Evolutionary conservation across 140 eudicot species (phyloP), one percentile per base, ranked within the genome.

Genomic region (Ambrosia hybrid): DNA sequence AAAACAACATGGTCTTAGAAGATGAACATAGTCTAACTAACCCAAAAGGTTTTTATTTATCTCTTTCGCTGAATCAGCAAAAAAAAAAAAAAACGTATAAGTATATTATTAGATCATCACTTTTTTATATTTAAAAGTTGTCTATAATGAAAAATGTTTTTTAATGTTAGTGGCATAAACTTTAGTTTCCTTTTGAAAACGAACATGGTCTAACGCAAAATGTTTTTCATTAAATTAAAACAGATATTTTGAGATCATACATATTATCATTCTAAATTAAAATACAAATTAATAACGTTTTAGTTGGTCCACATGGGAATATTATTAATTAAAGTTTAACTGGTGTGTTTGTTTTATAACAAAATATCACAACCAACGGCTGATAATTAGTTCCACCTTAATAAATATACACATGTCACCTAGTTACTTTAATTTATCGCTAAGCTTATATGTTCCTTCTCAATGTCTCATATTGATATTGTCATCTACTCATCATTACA

Each of bases 291-390:
- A 13, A 41, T 45, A 43, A 56, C 33, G 4, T 6, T 34, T 73
- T 60, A 59, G 59, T 26, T 72, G 59, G 60, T 66, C 67, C 73
- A 56, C 73, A 43, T 39, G 51, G 51, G 37, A 67, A 43, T 67
- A 33, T 30, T 55, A 11, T 74, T 65, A 26, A 63, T 17, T 12
- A 4, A 53, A 21, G n/a, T 56, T 11, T 41, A 53, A 34, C 11
- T 58, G 67, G 9, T 49, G 15, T 67, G 10, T 30, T 67, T 53
- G 41, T 43, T 41, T 57, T 9, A n/a, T 8, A 41, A 11, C 51
- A 76, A 76, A 68, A 76, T 57, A 76, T 68, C 64, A 11, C 13
- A 68, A 58, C 69, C 75, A 76, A 76, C 80, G 80, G 80, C 70
- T 76, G 45, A 13, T 60, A 76, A 57, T 57, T 16, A 41, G 34